phyloP scores from a whole-genome alignment of 352 stramenopile genomes.

The Phytophthora foliorum region DNA sequence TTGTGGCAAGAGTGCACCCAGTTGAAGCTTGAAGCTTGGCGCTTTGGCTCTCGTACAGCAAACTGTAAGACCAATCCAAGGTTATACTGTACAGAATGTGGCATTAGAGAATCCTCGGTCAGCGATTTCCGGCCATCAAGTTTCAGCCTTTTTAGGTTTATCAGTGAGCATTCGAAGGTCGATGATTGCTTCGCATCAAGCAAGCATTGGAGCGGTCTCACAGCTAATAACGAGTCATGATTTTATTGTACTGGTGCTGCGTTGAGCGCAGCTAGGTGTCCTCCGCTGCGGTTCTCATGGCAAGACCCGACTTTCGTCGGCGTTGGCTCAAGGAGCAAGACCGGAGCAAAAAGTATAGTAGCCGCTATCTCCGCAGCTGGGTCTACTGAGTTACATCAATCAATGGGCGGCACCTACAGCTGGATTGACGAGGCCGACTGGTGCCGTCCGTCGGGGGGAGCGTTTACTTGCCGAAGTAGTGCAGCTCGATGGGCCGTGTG shows the following conservation, averaged over 20 bases:
- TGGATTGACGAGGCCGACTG: conserved; percentile 2
- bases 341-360: conserved; percentile 18
- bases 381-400: conserved; percentile 34
- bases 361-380: conserved; percentile 11
- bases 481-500: conserved; percentile 50
- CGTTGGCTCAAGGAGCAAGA: conserved; percentile 9
- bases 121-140: too few relatives aligned
- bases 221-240: background rate
- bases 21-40: background rate
- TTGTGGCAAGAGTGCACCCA: too few relatives aligned
- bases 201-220: background rate
- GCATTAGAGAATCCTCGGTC: too few relatives aligned
- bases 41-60: conserved; percentile 13
- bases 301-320: background rate
- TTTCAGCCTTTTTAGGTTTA: too few relatives aligned
- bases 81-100: too few relatives aligned
- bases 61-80: too few relatives aligned
- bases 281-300: background rate
- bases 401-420: conserved; percentile 10
- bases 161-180: too few relatives aligned
- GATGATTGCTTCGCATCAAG: too few relatives aligned
- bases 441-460: background rate
- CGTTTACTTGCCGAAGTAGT: conserved; percentile 48
- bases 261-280: background rate
- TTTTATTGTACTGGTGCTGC: background rate